These are phyloP conservation scores for Morella rubra DNA, from an alignment of 306 rosid genomes.

Conservation along the genomic window DNA sequence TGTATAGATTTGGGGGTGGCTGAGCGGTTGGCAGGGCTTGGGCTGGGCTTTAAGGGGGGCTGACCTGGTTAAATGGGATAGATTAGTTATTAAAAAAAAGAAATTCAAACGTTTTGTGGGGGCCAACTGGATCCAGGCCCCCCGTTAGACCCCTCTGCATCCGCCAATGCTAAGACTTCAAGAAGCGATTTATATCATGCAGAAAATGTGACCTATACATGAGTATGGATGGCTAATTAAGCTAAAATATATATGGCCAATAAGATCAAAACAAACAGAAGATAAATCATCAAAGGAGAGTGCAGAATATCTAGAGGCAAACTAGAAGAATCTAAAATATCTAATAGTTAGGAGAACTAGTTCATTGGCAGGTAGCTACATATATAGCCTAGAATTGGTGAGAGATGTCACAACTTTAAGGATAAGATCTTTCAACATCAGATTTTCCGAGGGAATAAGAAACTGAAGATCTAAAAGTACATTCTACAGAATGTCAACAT, in stretches of 20 bases:
- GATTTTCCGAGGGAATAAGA: neutral
- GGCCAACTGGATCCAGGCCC: too few species aligned
- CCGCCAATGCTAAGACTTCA: neutral
- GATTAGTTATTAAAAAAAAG: too few species aligned
- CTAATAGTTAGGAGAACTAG: conserved; percentile 1
- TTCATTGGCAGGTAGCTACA: neutral
- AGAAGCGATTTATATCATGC: neutral
- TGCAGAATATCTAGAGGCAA: neutral
- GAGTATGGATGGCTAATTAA: neutral
- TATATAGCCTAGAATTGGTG: neutral
- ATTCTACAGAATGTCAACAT: neutral
- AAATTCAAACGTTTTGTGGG: too few species aligned
- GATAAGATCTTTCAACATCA: neutral
- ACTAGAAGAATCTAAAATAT: neutral
- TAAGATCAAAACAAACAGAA: neutral
- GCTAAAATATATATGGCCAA: neutral
- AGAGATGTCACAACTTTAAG: neutral
- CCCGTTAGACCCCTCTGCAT: too few species aligned
- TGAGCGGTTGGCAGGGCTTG: too few species aligned
- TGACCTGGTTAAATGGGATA: too few species aligned
- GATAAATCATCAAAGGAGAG: neutral
- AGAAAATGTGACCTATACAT: neutral
- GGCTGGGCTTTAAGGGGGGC: too few species aligned
- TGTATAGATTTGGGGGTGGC: too few species aligned
- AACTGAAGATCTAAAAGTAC: neutral